These are phyloP conservation scores for Saccharum spontaneum DNA, from an alignment of 176 grass and related monocot species.

Conservation along the genomic window DNA sequence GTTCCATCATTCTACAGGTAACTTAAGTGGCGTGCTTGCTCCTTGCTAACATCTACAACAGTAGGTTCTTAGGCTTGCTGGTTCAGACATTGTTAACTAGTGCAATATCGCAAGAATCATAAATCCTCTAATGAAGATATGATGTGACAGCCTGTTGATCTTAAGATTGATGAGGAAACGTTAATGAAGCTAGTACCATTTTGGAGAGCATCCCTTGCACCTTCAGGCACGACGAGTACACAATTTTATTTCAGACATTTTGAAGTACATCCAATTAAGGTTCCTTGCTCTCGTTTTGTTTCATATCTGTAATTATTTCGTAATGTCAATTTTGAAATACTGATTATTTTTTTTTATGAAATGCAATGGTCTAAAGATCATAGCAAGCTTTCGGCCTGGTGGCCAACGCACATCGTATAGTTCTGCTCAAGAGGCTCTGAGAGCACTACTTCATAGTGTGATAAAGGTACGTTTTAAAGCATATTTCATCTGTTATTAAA, in stretches of 20 bases:
- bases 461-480: constrained; percentile 54
- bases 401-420: constrained; percentile 55
- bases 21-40: constrained; percentile 1
- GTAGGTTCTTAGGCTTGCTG: neutral
- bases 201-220: constrained; percentile 78
- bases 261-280: constrained; percentile 93
- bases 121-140: constrained; percentile 34
- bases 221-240: constrained; percentile 49
- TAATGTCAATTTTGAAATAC: constrained; percentile 22
- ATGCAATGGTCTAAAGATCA: constrained; percentile 63
- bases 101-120: constrained; percentile 25
- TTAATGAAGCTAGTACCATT: constrained; percentile 92
- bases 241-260: constrained; percentile 84
- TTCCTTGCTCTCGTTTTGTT: constrained; percentile 36
- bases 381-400: constrained; percentile 80
- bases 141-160: constrained; percentile 69
- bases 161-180: constrained; percentile 83
- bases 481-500: constrained; percentile 33
- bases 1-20: constrained; percentile 81
- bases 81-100: constrained; percentile 9
- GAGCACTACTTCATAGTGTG: constrained; percentile 75
- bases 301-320: constrained; percentile 22
- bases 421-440: constrained; percentile 81
- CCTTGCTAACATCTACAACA: neutral
- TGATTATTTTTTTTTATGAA: constrained; percentile 32